phyloP scores from a whole-genome alignment of 2,329 filamentous ascomycete genomes.

The Albifimbria verrucaria region DNA sequence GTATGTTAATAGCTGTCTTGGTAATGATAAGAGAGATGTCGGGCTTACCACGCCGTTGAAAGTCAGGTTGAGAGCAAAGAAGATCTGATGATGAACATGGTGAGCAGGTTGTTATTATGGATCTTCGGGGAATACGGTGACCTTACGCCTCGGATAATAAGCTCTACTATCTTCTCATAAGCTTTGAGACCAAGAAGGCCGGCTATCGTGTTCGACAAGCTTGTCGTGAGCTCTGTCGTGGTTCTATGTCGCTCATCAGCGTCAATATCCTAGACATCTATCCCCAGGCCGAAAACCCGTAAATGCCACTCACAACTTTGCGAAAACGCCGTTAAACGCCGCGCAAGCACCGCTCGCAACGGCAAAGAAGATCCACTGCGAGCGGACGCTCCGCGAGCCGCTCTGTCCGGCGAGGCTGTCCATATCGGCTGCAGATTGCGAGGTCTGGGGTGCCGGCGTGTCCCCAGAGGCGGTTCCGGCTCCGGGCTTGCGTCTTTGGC shows the following conservation, averaged over 20 bases:
- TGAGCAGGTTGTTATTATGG: neutral
- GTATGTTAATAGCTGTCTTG: neutral
- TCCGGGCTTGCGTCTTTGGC: conserved; percentile 18
- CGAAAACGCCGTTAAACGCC: conserved; percentile 79
- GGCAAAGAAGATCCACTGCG: conserved; percentile 65
- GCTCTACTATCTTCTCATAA: conserved; percentile 41
- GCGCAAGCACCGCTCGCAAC: conserved; percentile 74
- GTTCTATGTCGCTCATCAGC: conserved; percentile 36
- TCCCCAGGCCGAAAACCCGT: neutral
- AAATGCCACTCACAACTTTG: conserved; percentile 63
- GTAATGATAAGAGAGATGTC: neutral
- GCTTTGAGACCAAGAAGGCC: conserved; percentile 38
- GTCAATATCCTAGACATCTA: neutral
- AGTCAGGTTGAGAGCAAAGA: conserved; percentile 70
- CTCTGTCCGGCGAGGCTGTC: neutral
- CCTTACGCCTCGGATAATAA: conserved; percentile 47
- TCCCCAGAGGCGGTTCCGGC: neutral
- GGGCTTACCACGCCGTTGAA: conserved; percentile 67
- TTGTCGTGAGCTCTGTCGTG: conserved; percentile 52
- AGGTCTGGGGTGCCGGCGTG: neutral
- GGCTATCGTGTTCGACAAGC: conserved; percentile 43
- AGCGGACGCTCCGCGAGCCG: conserved; percentile 27
- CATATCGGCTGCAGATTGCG: conserved; percentile 4
- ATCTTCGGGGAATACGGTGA: neutral
- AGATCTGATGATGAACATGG: conserved; percentile 45